phyloP scores from a whole-genome alignment of 306 rosid species.

The Vigna hirtella region DNA sequence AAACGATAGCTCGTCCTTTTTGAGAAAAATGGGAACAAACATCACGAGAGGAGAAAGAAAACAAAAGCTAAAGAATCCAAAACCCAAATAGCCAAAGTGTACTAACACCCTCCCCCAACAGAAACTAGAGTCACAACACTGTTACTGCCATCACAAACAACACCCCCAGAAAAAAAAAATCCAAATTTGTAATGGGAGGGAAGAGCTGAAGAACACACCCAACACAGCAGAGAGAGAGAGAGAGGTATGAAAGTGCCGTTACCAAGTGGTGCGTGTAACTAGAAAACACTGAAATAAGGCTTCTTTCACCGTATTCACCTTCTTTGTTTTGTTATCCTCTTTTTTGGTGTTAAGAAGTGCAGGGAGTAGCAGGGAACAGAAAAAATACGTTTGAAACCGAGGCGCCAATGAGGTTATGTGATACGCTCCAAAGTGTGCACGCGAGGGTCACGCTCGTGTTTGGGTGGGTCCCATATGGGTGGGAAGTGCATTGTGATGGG shows the following conservation, averaged over 20 bases:
- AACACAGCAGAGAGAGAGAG: not conserved
- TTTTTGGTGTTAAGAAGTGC: not conserved
- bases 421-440: slow-evolving; percentile 18
- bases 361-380: slow-evolving; percentile 24
- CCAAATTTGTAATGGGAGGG: not conserved
- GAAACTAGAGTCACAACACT: slow-evolving; percentile 14
- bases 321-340: slow-evolving; percentile 12
- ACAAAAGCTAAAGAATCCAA: not conserved
- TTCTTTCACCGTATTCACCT: not conserved
- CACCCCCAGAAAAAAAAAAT: not conserved
- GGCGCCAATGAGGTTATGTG: slow-evolving; percentile 36
- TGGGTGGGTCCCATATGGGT: not conserved
- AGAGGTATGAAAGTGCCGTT: not conserved
- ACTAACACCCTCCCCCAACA: not conserved
- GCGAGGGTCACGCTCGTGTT: slow-evolving; percentile 21
- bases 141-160: not conserved
- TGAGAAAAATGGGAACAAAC: not conserved
- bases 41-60: not conserved
- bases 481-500: not conserved
- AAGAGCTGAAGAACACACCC: not conserved
- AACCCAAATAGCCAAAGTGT: not conserved
- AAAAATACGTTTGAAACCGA: slow-evolving; percentile 8
- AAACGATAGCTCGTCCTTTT: slow-evolving; percentile 6
- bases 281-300: not conserved
- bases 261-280: slow-evolving; percentile 1